A percentile compares a stretch with the other conserved stretches of the same genome.
phyloP scores from a whole-genome alignment of 2,329 filamentous ascomycete genomes.

The Fusarium sarcochroum region DNA sequence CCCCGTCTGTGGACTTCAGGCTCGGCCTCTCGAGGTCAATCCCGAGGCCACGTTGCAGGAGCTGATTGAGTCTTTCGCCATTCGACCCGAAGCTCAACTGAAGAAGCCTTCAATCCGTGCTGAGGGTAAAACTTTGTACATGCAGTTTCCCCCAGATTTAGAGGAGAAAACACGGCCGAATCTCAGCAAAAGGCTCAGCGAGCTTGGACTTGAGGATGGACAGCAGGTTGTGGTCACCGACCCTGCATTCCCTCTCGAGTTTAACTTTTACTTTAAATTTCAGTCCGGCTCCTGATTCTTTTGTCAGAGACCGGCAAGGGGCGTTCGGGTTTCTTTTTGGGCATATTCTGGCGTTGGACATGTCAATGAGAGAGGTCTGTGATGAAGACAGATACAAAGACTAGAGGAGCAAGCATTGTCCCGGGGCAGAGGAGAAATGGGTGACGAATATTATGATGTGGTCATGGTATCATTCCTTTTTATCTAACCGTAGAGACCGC shows the following conservation, averaged over 20 bases:
- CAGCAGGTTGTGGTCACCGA: constrained; percentile 95
- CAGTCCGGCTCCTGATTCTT: constrained; percentile 45
- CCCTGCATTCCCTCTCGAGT: constrained; percentile 85
- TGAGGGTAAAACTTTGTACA: constrained; percentile 89
- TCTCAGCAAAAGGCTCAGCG: constrained; percentile 80
- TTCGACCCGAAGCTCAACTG: constrained; percentile 89
- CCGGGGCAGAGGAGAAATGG: constrained; percentile 17
- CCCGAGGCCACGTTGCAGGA: constrained; percentile 81
- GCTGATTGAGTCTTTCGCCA: constrained; percentile 86
- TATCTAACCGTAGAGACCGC: constrained; percentile 51
- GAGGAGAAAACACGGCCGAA: constrained; percentile 90
- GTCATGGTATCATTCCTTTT: constrained; percentile 55
- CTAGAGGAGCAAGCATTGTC: constrained; percentile 53
- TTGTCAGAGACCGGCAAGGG: constrained; percentile 18
- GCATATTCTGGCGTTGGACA: constrained; percentile 51
- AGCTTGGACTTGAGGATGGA: constrained; percentile 80
- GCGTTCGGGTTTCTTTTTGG: constrained; percentile 37
- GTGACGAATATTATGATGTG: constrained; percentile 38
- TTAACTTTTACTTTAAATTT: constrained; percentile 69
- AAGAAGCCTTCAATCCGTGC: constrained; percentile 90
- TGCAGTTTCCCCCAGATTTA: constrained; percentile 84
- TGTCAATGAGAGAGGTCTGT: constrained; percentile 6
- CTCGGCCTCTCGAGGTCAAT: constrained; percentile 81
- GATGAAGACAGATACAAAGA: constrained; percentile 21
- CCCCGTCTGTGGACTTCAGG: constrained; percentile 89